Conservation (phyloP, 257 asterid genomes). For the Leptodermis oblonga region DNA sequence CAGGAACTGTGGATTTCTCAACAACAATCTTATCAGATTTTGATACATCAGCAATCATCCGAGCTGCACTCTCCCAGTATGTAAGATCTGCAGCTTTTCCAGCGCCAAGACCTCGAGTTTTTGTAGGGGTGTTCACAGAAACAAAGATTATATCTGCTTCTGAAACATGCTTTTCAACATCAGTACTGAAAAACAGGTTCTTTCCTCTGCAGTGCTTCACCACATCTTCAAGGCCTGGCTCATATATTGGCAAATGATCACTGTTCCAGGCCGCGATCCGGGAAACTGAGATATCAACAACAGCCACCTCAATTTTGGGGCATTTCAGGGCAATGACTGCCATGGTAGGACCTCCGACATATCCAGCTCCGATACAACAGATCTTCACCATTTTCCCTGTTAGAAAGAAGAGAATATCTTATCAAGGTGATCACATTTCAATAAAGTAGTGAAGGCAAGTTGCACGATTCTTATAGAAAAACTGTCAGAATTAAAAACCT, state of each 20-base stretch:
- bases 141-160: slow-evolving; percentile 35
- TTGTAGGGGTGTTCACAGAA: slow-evolving; percentile 35
- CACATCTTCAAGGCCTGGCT: slow-evolving; percentile 34
- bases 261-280: slow-evolving; percentile 35
- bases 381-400: slow-evolving; percentile 36
- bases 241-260: slow-evolving; percentile 32
- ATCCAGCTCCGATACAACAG: slow-evolving; percentile 38
- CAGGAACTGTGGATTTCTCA: slow-evolving; percentile 39
- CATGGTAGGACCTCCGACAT: slow-evolving; percentile 43
- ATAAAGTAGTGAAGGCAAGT: no score
- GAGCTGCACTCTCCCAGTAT: slow-evolving; percentile 39
- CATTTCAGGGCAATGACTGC: slow-evolving; percentile 36
- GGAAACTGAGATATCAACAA: slow-evolving; percentile 31
- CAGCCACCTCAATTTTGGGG: slow-evolving; percentile 35
- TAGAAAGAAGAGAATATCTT: neutral
- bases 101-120: slow-evolving; percentile 36
- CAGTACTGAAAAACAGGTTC: slow-evolving; percentile 33
- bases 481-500: neutral
- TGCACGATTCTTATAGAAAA: neutral
- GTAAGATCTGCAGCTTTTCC: slow-evolving; percentile 41
- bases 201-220: slow-evolving; percentile 37
- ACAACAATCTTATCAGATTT: slow-evolving; percentile 33
- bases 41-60: slow-evolving; percentile 36
- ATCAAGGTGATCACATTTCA: slow-evolving; percentile 3
- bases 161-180: slow-evolving; percentile 32